A percentile compares a stretch with the other conserved stretches of the same genome.
Evolutionary conservation across 2,329 filamentous ascomycete genomes (phyloP).

Genomic region (Chrysoporthe deuterocubensis): DNA sequence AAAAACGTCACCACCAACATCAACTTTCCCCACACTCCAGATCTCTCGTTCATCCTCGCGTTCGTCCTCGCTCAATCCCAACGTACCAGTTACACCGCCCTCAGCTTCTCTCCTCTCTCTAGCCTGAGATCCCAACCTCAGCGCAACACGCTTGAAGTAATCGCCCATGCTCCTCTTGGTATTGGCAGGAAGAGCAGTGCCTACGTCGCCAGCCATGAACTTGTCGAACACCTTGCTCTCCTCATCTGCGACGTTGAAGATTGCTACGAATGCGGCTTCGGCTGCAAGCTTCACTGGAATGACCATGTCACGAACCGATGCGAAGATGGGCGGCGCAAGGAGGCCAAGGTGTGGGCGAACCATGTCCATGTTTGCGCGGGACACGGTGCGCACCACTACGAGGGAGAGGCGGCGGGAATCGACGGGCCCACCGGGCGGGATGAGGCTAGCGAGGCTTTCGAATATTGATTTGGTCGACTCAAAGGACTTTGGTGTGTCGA

Average conservation of each 20-base stretch:
- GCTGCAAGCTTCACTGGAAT: slow-evolving; percentile 96
- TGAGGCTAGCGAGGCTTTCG: slow-evolving; percentile 73
- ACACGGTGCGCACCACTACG: slow-evolving; percentile 85
- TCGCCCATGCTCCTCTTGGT: slow-evolving; percentile 91
- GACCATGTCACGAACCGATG: slow-evolving; percentile 84
- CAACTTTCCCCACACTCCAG: slow-evolving; percentile 91
- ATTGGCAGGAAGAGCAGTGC: slow-evolving; percentile 67
- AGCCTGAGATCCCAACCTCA: slow-evolving; percentile 83
- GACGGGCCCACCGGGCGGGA: slow-evolving; percentile 76
- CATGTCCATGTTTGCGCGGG: slow-evolving; percentile 77
- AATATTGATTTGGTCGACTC: slow-evolving; percentile 81
- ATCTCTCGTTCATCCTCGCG: slow-evolving; percentile 93
- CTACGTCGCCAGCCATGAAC: slow-evolving; percentile 74
- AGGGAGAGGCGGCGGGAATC: slow-evolving; percentile 86
- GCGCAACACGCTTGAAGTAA: slow-evolving; percentile 93
- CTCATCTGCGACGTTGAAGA: slow-evolving; percentile 89
- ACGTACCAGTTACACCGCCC: slow-evolving; percentile 75
- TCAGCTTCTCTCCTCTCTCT: slow-evolving; percentile 90
- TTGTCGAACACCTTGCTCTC: slow-evolving; percentile 88
- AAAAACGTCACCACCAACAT: slow-evolving; percentile 68
- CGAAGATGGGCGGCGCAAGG: slow-evolving; percentile 84
- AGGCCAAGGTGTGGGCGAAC: slow-evolving; percentile 79
- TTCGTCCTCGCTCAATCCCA: slow-evolving; percentile 89
- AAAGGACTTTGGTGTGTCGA: slow-evolving; percentile 68
- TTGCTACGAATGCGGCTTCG: slow-evolving; percentile 88